Evolutionary conservation across 768 basidiomycete species (phyloP).

Genomic region (Kwoniella dendrophila): DNA sequence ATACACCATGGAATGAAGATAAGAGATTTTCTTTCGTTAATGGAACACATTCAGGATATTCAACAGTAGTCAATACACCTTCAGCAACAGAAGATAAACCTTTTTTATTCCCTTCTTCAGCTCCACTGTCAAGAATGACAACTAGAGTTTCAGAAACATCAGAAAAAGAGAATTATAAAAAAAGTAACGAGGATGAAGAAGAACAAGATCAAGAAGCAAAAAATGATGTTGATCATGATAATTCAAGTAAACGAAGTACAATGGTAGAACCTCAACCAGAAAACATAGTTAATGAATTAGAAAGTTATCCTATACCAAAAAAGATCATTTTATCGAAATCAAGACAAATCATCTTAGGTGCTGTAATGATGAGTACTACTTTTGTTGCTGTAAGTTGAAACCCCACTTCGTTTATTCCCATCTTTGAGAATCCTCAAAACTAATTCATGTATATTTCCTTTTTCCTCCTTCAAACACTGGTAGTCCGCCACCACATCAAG

Average conservation of each 20-base stretch:
- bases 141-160: slow-evolving; percentile 9
- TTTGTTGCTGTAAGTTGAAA: slow-evolving; percentile 21
- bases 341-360: slow-evolving; percentile 4
- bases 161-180: neutral
- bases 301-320: slow-evolving; percentile 11
- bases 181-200: slow-evolving; percentile 1
- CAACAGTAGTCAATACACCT: slow-evolving; percentile 18
- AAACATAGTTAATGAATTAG: slow-evolving; percentile 5
- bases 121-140: slow-evolving; percentile 11
- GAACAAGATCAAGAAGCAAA: slow-evolving; percentile 5
- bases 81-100: slow-evolving; percentile 19
- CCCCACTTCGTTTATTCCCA: neutral
- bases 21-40: slow-evolving; percentile 11
- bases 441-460: too few species aligned
- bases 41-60: slow-evolving; percentile 10
- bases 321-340: slow-evolving; percentile 5
- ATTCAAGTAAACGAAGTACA: neutral
- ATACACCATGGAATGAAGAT: slow-evolving; percentile 8
- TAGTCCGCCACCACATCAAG: slow-evolving; percentile 19
- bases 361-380: slow-evolving; percentile 22
- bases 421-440: neutral
- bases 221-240: too few species aligned
- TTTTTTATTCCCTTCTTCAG: slow-evolving; percentile 14
- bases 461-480: neutral
- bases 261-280: neutral